Base-by-base conservation (phyloP, 192 early-diverging fungal species). In the Entomortierella lignicola region DNA sequence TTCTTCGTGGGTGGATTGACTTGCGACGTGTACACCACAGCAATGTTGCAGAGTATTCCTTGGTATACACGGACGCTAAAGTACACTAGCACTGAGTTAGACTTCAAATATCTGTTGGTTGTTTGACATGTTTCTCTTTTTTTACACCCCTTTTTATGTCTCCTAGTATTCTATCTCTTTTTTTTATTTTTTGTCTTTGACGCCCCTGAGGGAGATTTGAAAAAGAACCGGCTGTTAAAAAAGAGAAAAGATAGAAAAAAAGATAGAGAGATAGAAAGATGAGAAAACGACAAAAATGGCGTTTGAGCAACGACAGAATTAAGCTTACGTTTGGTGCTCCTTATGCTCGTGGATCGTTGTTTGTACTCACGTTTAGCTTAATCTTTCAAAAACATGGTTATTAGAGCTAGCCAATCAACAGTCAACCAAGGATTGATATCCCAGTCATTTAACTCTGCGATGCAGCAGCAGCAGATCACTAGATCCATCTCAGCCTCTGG, bases 401-500 rank as follows among this genome's bases (percentile, higher is more conserved):
- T 50, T 58, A 77, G 72, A 30, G 20, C 60, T 18, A 43, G 60
- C 20, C 74, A 69, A 12, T 62, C 67, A 10, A 43, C 25, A 8
- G 21, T 70, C 15, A 65, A 42, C 51, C 68, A 64, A 32, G 63
- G 67, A 20, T 23, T 66, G 39, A 30, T 79, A 10, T 27, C 67
- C 3, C 75, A 79, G 31, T 68, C 75, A 11, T 70, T 60, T 44
- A 43, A 26, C 41, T 27, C 62, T 34, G 25, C 75, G 39, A 41
- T 70, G 0, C 75, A 77, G 60, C 74, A 77, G 34, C 74, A 69
- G 25, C 74, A 77, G 8, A 63, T 34, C 69, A 7, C 44, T 44
- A 57, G 48, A 29, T 47, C 56, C 18, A 44, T 39, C 20, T 56
- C 32, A 32, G 54, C 27, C 18, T 52, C 62, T n/a, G 34, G 23